Evolutionary conservation across 2,329 filamentous ascomycete species (phyloP), one percentile per base, ranked within the genome.

Genomic region (Alternaria arbusti): DNA sequence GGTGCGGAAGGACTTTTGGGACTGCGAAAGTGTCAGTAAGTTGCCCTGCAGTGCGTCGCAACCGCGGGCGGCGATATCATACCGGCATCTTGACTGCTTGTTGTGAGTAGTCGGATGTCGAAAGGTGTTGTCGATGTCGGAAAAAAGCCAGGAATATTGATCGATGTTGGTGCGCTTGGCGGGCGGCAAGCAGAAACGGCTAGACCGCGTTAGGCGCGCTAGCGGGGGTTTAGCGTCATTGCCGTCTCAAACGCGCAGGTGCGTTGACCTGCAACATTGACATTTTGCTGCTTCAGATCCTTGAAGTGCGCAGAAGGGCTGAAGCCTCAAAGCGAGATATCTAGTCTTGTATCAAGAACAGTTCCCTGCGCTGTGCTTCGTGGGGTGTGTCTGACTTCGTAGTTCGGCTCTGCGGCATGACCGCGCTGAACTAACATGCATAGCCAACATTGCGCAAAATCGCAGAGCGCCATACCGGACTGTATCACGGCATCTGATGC

Each of bases 1-100:
- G 87, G 94, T 97, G 85, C 94, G 92, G 94, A 99, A 99, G 84
- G 94, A 93, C 91, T 99, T 99, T 89, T 99, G 94, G 91, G 91
- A 95, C 95, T 98, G 84, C 82, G 28, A 32, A 44, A 45, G 13
- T 54, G 61, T 74, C 59, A 74, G 64, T 59, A 63, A 1, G 17
- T 26, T n/a, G 22, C 57, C 20, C 17, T 63, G 28, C 15, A 52
- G 7, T 32, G 17, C 22, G 11, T 54, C 17, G 30, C 13, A 54
- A 13, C 44, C 26, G 49, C 45, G 57, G 51, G 23, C 50, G 63
- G 64, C 54, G 66, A 55, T 54, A 58, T 65, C 77, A 64, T 80
- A 80, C 78, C 76, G 78, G 78, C 78, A 80, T 80, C 72, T 72
- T 80, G 78, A 76, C 74, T 75, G 71, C 69, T 74, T 71, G 70